Base-by-base conservation (phyloP, 768 basidiomycete species). In the Hygrophorus pudorinus region DNA sequence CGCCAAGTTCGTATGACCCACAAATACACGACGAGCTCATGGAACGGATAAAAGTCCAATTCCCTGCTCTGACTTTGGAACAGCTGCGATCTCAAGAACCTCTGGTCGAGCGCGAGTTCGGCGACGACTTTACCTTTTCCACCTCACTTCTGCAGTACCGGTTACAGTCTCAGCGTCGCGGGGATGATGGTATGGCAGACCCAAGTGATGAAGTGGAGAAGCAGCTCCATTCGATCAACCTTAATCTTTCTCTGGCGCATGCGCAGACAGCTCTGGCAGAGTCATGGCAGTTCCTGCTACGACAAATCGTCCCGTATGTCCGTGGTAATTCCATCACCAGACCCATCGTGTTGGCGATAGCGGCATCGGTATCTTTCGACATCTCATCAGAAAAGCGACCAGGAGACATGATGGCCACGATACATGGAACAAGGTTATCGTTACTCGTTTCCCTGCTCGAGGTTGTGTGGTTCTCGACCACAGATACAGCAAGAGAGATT, bases 231-330 rank as follows among this genome's bases (percentile, higher is more conserved):
- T 78, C 81, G 1, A 78, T 93, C 59, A 96, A 96, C 59, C 72
- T 91, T 51, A 92, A 93, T 56, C 72, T 92, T 38, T 92, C 90
- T 1, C 65, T 96, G 31, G 69, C 85, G 16, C 84, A 94, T 53
- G 72, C 85, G 0, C 86, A 93, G 58, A 76, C 75, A 2, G 65
- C 77, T 1, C 68, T 90, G 36, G 75, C 83, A 0, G 78, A 85
- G 45, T 75, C 89, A 3, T 94, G 88, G 88, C 78, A 81, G 41
- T 68, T 71, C 36, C 60, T 94, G 35, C 66, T 91, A 34, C 73
- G 76, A 33, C 76, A 79, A 53, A 65, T 76, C 2, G 64, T 76
- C 8, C 75, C 79, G 0, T 82, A 79, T 59, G 61, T 88, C 18
- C 72, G 84, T 20, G 75, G 73, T 1, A 78, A 85, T 45, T 53